Conservation (phyloP, 805 yeast species). For the Saturnispora dispora region DNA sequence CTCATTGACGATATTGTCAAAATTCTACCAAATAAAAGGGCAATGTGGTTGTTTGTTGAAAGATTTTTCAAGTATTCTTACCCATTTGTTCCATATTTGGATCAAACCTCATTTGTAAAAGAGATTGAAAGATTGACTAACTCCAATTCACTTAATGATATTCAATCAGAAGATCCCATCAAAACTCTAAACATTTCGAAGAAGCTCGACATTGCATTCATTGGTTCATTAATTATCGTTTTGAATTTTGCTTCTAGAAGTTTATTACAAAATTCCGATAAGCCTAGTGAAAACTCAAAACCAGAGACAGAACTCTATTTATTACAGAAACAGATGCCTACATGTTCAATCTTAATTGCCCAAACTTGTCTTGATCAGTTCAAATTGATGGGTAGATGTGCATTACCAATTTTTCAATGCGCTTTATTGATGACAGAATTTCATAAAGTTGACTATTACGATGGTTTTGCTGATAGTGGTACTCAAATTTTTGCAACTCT, state of each 20-base stretch:
- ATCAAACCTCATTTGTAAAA: constrained; percentile 27
- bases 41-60: constrained; percentile 37
- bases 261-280: constrained; percentile 26
- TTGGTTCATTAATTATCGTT: constrained; percentile 39
- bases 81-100: constrained; percentile 41
- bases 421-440: constrained; percentile 44
- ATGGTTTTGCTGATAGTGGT: constrained; percentile 49
- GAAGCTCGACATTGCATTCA: constrained; percentile 38
- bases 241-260: constrained; percentile 37
- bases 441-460: constrained; percentile 39
- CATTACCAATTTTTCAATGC: constrained; percentile 46
- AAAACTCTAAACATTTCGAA: constrained; percentile 28
- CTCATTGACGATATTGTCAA: constrained; percentile 26
- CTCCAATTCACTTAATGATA: constrained; percentile 14
- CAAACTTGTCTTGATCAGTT: constrained; percentile 49
- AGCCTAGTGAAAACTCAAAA: constrained; percentile 17
- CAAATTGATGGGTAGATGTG: constrained; percentile 38
- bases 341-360: constrained; percentile 38
- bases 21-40: constrained; percentile 35
- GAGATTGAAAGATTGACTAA: constrained; percentile 33
- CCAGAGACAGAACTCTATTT: constrained; percentile 30
- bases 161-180: constrained; percentile 28
- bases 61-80: constrained; percentile 38
- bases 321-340: constrained; percentile 17
- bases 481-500: constrained; percentile 47